Evolutionary conservation across 768 basidiomycete species (phyloP).

Genomic region (Cubamyces sp.): DNA sequence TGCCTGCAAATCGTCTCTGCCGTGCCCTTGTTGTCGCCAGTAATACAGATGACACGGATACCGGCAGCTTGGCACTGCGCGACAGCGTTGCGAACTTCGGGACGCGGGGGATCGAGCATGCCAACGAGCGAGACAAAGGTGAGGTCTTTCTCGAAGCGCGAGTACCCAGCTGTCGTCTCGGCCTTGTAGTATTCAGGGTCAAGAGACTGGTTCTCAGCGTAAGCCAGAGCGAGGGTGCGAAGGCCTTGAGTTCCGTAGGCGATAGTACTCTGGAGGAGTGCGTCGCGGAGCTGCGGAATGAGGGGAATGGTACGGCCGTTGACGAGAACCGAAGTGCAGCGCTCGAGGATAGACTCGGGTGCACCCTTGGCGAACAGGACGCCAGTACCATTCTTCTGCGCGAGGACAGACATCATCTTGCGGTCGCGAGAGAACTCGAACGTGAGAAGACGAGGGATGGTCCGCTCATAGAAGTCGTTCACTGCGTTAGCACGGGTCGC

Average conservation of each 20-base stretch:
- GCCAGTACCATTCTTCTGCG: conserved; percentile 67
- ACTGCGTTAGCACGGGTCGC: conserved; percentile 77
- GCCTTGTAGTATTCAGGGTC: conserved; percentile 83
- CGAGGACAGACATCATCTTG: conserved; percentile 99
- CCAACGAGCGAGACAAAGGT: conserved; percentile 95
- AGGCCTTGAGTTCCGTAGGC: conserved; percentile 82
- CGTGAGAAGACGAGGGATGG: conserved; percentile 81
- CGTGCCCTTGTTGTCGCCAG: conserved; percentile 97
- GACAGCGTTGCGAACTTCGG: conserved; percentile 86
- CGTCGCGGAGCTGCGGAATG: conserved; percentile 58
- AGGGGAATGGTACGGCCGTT: conserved; percentile 68
- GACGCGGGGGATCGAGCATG: conserved; percentile 97
- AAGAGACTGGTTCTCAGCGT: conserved; percentile 74
- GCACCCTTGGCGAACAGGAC: conserved; percentile 94
- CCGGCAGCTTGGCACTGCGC: conserved; percentile 92
- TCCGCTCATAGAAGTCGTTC: conserved; percentile 79
- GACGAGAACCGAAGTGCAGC: conserved; percentile 76
- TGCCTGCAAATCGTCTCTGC: conserved; percentile 97
- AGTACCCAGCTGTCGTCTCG: conserved; percentile 78
- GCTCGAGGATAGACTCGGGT: conserved; percentile 92
- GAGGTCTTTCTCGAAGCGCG: conserved; percentile 88
- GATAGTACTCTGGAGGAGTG: conserved; percentile 66
- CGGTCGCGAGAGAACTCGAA: conserved; percentile 98
- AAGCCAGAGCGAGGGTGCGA: conserved; percentile 91
- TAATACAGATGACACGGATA: conserved; percentile 96